Base-by-base conservation (phyloP, 495 filamentous ascomycete species). In the Penicillium verhagenii region DNA sequence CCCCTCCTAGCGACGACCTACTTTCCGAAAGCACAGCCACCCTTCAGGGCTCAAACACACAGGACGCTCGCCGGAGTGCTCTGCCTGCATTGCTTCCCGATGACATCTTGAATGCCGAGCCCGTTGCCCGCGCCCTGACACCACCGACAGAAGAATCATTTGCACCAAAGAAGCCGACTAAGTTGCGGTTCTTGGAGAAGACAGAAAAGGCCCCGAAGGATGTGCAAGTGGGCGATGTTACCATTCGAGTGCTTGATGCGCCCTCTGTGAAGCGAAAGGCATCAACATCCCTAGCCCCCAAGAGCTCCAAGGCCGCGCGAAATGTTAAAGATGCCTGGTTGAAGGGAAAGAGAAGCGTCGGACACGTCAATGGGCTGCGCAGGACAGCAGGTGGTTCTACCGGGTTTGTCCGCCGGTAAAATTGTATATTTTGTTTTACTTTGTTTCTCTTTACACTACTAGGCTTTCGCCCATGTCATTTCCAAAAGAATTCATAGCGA, bases 131-230 rank as follows among this genome's bases (percentile, higher is more conserved):
- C 28, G 69, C 74, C 6, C 75, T 72, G 20, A 76, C 73, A 20
- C 72, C 74, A 1, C 72, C 73, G 5, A 56, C 62, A 11, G 66
- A 68, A 53, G 58, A 63, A 40, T 48, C 55, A 11, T 62, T 62
- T 25, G 39, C 54, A 25, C 65, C 65, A 16, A 71, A 58, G 24
- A 73, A 68, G 50, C 63, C 70, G 19, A 79, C 72, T 50, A 81
- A 79, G 50, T 67, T 80, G 45, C 74, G 73, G 28, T 80, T 83
- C 50, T 61, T 83, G 37, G 77, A 82, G 21, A 72, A 71, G 40
- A 64, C 66, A 10, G 74, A 82, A 47, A 80, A 78, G 52, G 69
- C 72, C 11, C 72, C 79, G 31, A 85, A 82, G 68, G 81, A 84
- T 60, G 60, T 84, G 33, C 75, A 70, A 49, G 72, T 73, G 47